phyloP scores from a whole-genome alignment of 2,329 filamentous ascomycete species.

The Xylaria multiplex region DNA sequence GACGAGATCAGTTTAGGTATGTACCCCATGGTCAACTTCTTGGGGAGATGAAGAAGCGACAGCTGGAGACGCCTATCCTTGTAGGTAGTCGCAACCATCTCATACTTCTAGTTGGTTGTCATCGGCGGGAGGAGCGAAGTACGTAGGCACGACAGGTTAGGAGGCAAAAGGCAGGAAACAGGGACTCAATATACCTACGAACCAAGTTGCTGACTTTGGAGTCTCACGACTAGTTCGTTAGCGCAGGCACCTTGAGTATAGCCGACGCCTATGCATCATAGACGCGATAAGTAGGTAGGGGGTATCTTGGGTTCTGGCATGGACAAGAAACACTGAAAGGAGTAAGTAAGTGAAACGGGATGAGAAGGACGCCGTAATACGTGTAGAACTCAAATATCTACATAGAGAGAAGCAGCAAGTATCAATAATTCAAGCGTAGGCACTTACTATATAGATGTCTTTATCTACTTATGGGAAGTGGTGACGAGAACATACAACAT shows the following conservation, averaged over 20 bases:
- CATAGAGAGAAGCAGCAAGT: too few relatives aligned
- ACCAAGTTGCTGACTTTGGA: neutral
- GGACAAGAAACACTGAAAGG: neutral
- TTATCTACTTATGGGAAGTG: too few relatives aligned
- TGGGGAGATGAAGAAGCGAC: neutral
- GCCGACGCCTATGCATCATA: neutral
- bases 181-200: too few relatives aligned
- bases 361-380: neutral
- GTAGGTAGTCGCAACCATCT: too few relatives aligned
- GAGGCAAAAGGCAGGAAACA: neutral
- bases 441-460: too few relatives aligned
- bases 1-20: neutral
- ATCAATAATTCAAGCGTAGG: too few relatives aligned
- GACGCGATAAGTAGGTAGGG: too few relatives aligned
- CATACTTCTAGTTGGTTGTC: neutral
- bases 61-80: neutral
- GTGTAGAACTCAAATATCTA: too few relatives aligned
- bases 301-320: neutral
- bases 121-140: neutral
- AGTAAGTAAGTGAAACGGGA: neutral
- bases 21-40: neutral
- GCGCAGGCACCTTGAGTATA: neutral
- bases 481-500: too few relatives aligned
- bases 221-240: neutral
- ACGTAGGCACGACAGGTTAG: neutral